These are phyloP conservation scores for Umbelopsis vinacea DNA, from an alignment of 192 early-diverging fungal genomes.

Conservation along the genomic window DNA sequence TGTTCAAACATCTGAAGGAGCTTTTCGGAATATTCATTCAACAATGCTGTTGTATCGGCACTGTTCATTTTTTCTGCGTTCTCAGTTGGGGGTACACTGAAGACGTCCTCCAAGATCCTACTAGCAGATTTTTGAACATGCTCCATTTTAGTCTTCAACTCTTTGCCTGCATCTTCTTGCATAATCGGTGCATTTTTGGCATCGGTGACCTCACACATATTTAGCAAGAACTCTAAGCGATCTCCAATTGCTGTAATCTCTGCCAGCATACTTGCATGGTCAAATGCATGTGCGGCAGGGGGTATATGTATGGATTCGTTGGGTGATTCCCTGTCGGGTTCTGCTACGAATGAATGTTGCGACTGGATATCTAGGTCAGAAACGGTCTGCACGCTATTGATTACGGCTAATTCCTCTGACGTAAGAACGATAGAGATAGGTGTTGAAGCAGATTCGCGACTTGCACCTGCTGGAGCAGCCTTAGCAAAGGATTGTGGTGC, in stretches of 20 bases:
- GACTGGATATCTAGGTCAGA: not conserved
- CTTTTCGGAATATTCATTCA: constrained; percentile 24
- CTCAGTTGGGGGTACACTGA: not conserved
- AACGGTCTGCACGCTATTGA: not conserved
- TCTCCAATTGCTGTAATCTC: not conserved
- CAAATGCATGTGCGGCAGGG: not conserved
- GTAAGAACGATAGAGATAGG: not conserved
- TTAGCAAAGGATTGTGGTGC: not conserved
- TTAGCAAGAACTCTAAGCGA: not conserved
- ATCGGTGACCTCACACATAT: not conserved
- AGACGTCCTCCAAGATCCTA: not conserved
- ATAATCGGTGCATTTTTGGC: not conserved
- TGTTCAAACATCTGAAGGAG: constrained; percentile 28
- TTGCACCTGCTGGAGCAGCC: not conserved
- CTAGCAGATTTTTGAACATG: not conserved
- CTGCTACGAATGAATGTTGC: not conserved
- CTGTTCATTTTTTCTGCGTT: not conserved
- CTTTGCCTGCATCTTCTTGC: not conserved
- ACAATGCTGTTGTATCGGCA: constrained; percentile 13
- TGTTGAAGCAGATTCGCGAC: not conserved
- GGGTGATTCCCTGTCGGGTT: not conserved
- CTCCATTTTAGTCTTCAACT: not conserved
- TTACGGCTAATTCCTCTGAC: not conserved
- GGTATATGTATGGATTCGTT: not conserved
- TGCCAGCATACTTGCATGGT: not conserved